phyloP scores from a whole-genome alignment of 768 basidiomycete genomes.

The Leucocoprinus leucothites region DNA sequence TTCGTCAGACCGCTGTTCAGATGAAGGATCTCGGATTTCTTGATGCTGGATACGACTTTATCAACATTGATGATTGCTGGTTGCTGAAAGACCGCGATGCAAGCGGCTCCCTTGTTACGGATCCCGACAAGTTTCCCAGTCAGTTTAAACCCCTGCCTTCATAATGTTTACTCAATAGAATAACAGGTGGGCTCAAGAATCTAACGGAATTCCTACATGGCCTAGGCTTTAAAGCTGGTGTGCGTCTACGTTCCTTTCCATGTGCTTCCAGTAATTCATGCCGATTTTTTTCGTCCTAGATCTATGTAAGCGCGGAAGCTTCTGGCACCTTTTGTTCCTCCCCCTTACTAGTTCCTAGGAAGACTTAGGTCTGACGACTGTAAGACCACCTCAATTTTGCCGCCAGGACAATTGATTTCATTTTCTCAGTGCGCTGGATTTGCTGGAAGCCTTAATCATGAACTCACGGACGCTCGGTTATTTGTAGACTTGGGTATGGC shows the following conservation, averaged over 20 bases:
- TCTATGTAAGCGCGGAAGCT: conserved; percentile 14
- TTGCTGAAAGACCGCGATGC: conserved; percentile 19
- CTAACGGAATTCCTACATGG: conserved; percentile 22
- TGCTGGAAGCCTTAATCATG: conserved; percentile 24
- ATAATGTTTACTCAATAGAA: not conserved
- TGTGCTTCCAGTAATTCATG: not conserved
- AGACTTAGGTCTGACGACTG: conserved; percentile 22
- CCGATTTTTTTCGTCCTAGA: conserved; percentile 4
- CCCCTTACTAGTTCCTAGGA: conserved; percentile 13
- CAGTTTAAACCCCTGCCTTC: not conserved
- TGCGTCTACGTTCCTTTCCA: conserved; percentile 8
- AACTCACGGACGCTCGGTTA: conserved; percentile 22
- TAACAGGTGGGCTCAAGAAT: conserved; percentile 19
- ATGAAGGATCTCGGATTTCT: conserved; percentile 22
- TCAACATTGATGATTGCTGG: conserved; percentile 26
- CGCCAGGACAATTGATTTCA: not conserved
- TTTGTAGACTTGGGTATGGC: conserved; percentile 22
- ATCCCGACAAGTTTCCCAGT: conserved; percentile 22
- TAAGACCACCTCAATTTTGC: conserved; percentile 1
- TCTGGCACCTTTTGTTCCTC: not conserved
- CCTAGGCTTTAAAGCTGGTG: conserved; percentile 23
- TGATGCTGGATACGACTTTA: conserved; percentile 22
- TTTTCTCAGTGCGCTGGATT: conserved; percentile 21
- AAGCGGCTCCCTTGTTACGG: conserved; percentile 18
- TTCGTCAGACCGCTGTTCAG: conserved; percentile 19